Evolutionary conservation across 352 stramenopile species (phyloP).

Genomic region (Peronospora farinosa): DNA sequence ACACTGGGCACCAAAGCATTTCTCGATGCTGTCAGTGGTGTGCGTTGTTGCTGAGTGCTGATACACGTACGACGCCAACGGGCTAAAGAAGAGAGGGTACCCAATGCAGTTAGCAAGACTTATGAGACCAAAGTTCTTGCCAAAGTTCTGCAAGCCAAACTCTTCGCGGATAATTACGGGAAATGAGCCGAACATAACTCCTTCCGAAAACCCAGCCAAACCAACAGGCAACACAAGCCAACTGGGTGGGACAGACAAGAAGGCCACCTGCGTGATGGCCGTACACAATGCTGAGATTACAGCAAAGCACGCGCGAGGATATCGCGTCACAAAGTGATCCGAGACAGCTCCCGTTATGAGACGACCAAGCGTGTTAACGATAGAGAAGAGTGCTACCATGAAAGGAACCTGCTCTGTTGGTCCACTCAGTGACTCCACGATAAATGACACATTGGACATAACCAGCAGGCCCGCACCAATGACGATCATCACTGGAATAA

Average conservation of each 20-base stretch:
- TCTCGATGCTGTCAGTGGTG: conserved; percentile 31
- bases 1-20: conserved; percentile 55
- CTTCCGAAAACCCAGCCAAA: conserved; percentile 60
- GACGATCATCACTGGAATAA: conserved; percentile 65
- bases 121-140: conserved; percentile 81
- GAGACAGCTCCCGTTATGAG: conserved; percentile 56
- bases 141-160: conserved; percentile 71
- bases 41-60: conserved; percentile 26
- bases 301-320: conserved; percentile 56
- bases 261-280: conserved; percentile 38
- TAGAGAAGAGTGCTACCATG: conserved; percentile 75
- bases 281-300: conserved; percentile 45
- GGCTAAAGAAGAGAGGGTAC: conserved; percentile 73
- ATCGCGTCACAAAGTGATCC: conserved; percentile 38
- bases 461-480: conserved; percentile 67
- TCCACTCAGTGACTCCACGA: conserved; percentile 66
- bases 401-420: conserved; percentile 53
- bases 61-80: conserved; percentile 71
- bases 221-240: conserved; percentile 50
- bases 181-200: conserved; percentile 78
- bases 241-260: conserved; percentile 41
- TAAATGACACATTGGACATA: conserved; percentile 84
- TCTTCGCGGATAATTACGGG: conserved; percentile 76
- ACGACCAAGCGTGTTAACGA: conserved; percentile 63
- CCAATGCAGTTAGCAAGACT: conserved; percentile 77